Evolutionary conservation across 768 basidiomycete species (phyloP), one percentile per base, ranked within the genome.

Genomic region (Astraeus odoratus): DNA sequence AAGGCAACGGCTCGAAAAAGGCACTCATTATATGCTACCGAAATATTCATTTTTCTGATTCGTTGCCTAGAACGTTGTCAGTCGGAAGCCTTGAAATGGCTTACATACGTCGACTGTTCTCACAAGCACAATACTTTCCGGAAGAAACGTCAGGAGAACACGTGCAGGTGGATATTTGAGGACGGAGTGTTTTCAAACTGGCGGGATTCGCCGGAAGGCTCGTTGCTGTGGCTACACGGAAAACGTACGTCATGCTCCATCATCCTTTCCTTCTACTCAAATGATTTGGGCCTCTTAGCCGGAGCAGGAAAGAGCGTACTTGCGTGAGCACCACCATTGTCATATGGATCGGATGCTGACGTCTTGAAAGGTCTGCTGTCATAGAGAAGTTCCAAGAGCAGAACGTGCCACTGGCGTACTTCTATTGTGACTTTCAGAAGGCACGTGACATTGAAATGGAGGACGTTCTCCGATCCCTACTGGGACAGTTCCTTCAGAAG

Each of bases 391-490:
- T 51, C 15, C 2, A 13, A 10, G 13, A 2, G 1, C 2, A 6
- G 1, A 23, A 31, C n/a, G 42, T 39, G 26, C 16, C 6, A 0
- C 8, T 46, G 3, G 44, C 22, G 0, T 56, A 44, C 19, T 59
- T 60, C 36, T 61, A 58, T 44, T 61, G 59, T 4, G 54, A 59
- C 36, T 60, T 61, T 34, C 44, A 43, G 5, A 38, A 19, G 1
- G 18, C 7, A 4, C 20, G 35, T 1, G 53, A 49, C 2, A 56
- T 43, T 2, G 44, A 43, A 6, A 42, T 49, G 6, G 30, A 51
- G 1, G 52, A 49, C n/a, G 42, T 59, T 12, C 43, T 56, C 31
- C 50, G 52, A 4, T 56, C 57, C 2, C 19, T 61, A 19, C 50
- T 58, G 7, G n/a, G 42, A 0, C 59, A 61, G 47, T 9, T 59